Base-by-base conservation (phyloP, 176 grass and related monocot genomes). In the Ananas comosus region DNA sequence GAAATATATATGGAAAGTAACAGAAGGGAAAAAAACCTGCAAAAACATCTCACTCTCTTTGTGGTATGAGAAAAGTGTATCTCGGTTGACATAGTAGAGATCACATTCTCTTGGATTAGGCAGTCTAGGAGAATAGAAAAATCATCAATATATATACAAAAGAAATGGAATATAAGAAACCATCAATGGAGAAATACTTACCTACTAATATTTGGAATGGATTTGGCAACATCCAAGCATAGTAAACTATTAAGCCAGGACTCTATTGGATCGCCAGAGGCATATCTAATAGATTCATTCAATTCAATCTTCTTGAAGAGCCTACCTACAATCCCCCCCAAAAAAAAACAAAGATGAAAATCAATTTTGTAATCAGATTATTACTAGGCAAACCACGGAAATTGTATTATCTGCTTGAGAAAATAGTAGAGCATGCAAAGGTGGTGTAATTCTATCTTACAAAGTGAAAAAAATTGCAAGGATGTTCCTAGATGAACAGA, bases 51-150 rank as follows among this genome's bases (percentile, higher is more conserved):
- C 89, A 66, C 86, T 92, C 79, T 92, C 93, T 78, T 90, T 89
- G 70, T 96, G 93, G 76, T 90, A 96, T 53, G 93, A 96, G 74
- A 96, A 96, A 72, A 96, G 93, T 68, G 83, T 92, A 68, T 96
- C 93, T 70, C 93, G 88, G 73, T 96, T 92, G 67, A 96, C 86
- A 88, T 96, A 96, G 72, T 96, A 96, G 51, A 96, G 86, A 72
- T 87, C 73, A 72, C 93, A 96, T 74, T 96, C 53, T 53, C 83
- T 79, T 69, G 86, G 88, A 63, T 85, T 79, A 72, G 93, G 93
- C 73, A 92, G 57, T 73, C 93, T 89, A 76, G 6, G 76, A 51
- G 59, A 69, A 61, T 13, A 61, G 16, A 61, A 19, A 19, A 61
- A 13, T 61, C 3, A 61, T 18, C 17, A 61, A 13, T 18, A 61